Evolutionary conservation across 2,329 filamentous ascomycete species (phyloP), one percentile per base, ranked within the genome.

Genomic region (Bertia moriformis): DNA sequence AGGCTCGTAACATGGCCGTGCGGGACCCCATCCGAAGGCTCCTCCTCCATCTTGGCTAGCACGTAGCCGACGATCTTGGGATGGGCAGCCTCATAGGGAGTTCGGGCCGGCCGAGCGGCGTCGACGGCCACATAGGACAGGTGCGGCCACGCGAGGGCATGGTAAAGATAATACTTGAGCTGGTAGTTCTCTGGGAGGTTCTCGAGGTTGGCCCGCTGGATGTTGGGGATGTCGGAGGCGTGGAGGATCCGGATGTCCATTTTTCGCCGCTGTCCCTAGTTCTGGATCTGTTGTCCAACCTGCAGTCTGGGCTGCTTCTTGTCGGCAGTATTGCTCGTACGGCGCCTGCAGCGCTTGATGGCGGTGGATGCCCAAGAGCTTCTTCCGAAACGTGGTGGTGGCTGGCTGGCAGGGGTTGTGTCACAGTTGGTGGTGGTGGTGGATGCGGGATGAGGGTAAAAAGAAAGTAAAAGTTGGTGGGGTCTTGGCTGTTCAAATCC

Each of bases 131-230:
- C 89, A 62, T 88, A 96, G 62, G 82, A 89, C 47, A 98, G 77
- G 64, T 96, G 89, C 36, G 91, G 91, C 91, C 91, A 98, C 51
- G 87, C 93, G 48, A 96, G 78, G 14, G 89, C 88, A 63, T 98
- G 91, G 73, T 98, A 98, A 54, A 98, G 78, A 68, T 98, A 98
- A 72, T 98, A 98, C 73, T 98, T 98, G 64, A 94, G 84, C 61
- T 96, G 96, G 74, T 98, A 98, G 71, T 98, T 98, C 63, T 98
- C 91, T 47, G 91, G 91, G 39, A 98, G 73, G 67, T 98, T 98
- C 59, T 93, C 93, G 57, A 98, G 88, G 69, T 98, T 96, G 56
- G 89, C 89, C 61, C 93, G 87, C 66, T 98, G 91, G 57, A 98
- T 87, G 56, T 91, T 79, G 48, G 85, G 85, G 48, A 93, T 83